These are phyloP conservation scores for Coemansia sp. DNA, from an alignment of 192 early-diverging fungal genomes.

Conservation along the genomic window DNA sequence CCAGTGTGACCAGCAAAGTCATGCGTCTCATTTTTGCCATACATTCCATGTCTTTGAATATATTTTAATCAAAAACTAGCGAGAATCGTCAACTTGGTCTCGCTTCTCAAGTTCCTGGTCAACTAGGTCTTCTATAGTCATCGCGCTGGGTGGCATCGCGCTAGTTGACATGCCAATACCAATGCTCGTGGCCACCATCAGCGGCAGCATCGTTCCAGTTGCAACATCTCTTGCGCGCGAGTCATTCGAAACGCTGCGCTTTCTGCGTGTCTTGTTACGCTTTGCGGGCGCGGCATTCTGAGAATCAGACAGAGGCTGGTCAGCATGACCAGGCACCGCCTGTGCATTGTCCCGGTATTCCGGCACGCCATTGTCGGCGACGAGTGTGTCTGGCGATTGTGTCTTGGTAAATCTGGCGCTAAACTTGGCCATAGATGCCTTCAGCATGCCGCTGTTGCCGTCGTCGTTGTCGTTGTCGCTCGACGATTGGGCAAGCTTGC, in stretches of 20 bases:
- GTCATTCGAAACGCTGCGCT: slow-evolving; percentile 40
- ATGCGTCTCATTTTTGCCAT: background rate
- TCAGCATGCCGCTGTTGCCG: slow-evolving; percentile 13
- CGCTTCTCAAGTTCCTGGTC: slow-evolving; percentile 49
- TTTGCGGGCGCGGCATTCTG: background rate
- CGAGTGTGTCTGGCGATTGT: background rate
- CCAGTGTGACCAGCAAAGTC: background rate
- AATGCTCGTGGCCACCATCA: slow-evolving; percentile 51
- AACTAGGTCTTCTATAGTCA: slow-evolving; percentile 51
- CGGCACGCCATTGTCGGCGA: background rate
- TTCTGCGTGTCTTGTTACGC: slow-evolving; percentile 17
- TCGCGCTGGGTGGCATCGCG: slow-evolving; percentile 50
- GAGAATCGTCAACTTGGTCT: slow-evolving; percentile 1
- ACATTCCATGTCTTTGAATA: background rate
- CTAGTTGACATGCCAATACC: slow-evolving; percentile 55
- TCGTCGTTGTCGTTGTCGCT: slow-evolving; percentile 5
- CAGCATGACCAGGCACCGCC: background rate
- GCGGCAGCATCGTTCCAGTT: slow-evolving; percentile 51
- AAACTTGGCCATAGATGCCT: slow-evolving; percentile 31
- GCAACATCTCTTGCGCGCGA: slow-evolving; percentile 29
- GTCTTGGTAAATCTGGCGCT: slow-evolving; percentile 28
- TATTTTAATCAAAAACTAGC: background rate
- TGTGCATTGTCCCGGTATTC: background rate
- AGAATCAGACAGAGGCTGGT: slow-evolving; percentile 5
- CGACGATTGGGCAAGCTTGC: slow-evolving; percentile 24